phyloP scores from a whole-genome alignment of 805 yeast genomes.

The Schwanniomyces vanrijiae region DNA sequence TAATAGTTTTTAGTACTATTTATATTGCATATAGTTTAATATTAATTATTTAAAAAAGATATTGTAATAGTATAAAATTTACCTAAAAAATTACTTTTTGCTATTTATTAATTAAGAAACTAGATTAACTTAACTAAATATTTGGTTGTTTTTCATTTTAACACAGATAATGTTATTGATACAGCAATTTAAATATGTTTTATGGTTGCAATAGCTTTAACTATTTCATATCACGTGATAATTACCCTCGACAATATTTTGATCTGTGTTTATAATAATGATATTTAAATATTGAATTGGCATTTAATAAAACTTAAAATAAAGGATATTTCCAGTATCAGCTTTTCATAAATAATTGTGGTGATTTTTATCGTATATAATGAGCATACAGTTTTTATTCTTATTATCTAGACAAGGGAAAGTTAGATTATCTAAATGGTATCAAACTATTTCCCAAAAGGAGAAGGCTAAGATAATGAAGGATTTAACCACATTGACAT shows the following conservation, averaged over 20 bases:
- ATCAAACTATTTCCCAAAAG: slow-evolving; percentile 74
- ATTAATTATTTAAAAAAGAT: background rate
- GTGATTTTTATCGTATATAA: slow-evolving; percentile 17
- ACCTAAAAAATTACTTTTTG: too few species aligned
- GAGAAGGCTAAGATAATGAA: slow-evolving; percentile 82
- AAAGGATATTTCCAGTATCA: background rate
- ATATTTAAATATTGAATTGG: background rate
- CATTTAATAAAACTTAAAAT: too few species aligned
- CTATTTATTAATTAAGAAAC: too few species aligned
- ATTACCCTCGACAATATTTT: background rate
- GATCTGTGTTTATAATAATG: too few species aligned
- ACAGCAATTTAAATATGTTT: too few species aligned
- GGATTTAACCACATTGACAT: slow-evolving; percentile 82
- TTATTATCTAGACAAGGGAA: slow-evolving; percentile 93
- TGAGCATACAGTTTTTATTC: slow-evolving; percentile 79
- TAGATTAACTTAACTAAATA: too few species aligned
- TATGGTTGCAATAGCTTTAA: background rate
- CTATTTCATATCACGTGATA: background rate
- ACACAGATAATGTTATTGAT: too few species aligned
- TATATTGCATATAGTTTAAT: background rate
- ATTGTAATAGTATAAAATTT: too few species aligned
- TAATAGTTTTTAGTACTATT: background rate
- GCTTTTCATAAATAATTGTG: too few species aligned
- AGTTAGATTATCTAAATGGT: slow-evolving; percentile 93
- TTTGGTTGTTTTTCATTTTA: too few species aligned